Conservation (phyloP, 169 alveolate genomes). For the Cryptosporidium felis region DNA sequence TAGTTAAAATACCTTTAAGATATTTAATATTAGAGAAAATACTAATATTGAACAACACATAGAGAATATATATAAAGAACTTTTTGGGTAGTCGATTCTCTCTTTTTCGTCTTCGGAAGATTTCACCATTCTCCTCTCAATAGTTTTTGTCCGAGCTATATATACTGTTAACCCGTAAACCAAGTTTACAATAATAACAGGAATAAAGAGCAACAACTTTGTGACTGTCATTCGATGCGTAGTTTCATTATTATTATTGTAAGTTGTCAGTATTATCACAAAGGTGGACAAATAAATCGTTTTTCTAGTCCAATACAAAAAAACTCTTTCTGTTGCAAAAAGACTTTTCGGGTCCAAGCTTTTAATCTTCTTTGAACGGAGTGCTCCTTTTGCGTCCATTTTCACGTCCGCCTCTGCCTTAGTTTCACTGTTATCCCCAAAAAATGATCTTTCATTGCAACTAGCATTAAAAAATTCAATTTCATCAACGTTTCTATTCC, state of each 20-base stretch:
- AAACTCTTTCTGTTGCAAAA: slow-evolving; percentile 83
- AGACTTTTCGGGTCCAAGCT: slow-evolving; percentile 82
- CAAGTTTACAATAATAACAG: neutral
- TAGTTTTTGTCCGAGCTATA: slow-evolving; percentile 23
- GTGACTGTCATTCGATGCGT: too few relatives aligned
- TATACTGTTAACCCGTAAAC: slow-evolving; percentile 32
- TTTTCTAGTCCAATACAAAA: slow-evolving; percentile 78
- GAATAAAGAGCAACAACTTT: slow-evolving; percentile 2
- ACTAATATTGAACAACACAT: slow-evolving; percentile 18
- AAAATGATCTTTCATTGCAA: slow-evolving; percentile 23
- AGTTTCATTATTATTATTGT: slow-evolving; percentile 29
- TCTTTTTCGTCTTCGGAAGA: slow-evolving; percentile 60
- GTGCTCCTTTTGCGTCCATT: too few relatives aligned
- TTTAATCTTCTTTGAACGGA: slow-evolving; percentile 20
- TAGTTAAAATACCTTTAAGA: too few relatives aligned
- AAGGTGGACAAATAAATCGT: slow-evolving; percentile 75
- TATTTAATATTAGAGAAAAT: neutral
- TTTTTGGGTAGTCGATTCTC: slow-evolving; percentile 58
- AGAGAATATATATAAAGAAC: slow-evolving; percentile 44
- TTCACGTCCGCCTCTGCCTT: too few relatives aligned
- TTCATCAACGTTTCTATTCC: neutral
- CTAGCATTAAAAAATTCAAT: neutral
- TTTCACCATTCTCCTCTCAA: slow-evolving; percentile 44
- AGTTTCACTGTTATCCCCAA: slow-evolving; percentile 45
- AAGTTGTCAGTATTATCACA: slow-evolving; percentile 71